Percentiles rank a stretch among this genome's conserved stretches.
phyloP scores from a whole-genome alignment of 2,329 filamentous ascomycete genomes.

The Neoarthrinium moseri region DNA sequence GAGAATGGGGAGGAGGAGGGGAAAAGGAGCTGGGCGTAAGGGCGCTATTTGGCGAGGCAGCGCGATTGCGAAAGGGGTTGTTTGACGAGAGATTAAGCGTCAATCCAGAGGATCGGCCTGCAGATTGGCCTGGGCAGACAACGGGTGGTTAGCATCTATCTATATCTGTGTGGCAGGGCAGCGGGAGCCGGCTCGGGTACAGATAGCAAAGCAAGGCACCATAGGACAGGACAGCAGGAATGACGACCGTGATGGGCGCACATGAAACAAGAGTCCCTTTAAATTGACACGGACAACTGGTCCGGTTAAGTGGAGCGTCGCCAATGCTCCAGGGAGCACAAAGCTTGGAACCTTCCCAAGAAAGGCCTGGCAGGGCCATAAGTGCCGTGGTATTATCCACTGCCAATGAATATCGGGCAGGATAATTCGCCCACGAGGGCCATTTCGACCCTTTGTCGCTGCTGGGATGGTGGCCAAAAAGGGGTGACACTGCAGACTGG shows the following conservation, averaged over 20 bases:
- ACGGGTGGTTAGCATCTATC: constrained; percentile 24
- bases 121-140: constrained; percentile 34
- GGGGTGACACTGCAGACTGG: constrained; percentile 2
- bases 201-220: too few relatives aligned
- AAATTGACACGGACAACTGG: constrained; percentile 42
- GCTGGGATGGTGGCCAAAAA: constrained; percentile 4
- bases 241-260: constrained; percentile 40
- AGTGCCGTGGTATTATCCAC: constrained; percentile 5
- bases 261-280: constrained; percentile 45
- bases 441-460: constrained; percentile 10
- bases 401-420: constrained; percentile 4
- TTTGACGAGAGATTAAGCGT: constrained; percentile 73
- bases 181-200: too few relatives aligned
- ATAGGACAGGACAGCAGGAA: constrained; percentile 31
- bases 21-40: constrained; percentile 20
- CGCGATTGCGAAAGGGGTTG: constrained; percentile 77
- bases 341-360: constrained; percentile 7
- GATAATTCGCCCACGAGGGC: too few relatives aligned
- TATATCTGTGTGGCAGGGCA: too few relatives aligned
- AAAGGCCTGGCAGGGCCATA: constrained; percentile 3
- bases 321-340: constrained; percentile 6
- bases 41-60: constrained; percentile 53
- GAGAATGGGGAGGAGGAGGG: constrained; percentile 46
- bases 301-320: constrained; percentile 35
- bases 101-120: constrained; percentile 50